Evolutionary conservation across 176 grass and related monocot species (phyloP).

Genomic region (Alloteropsis semialata): DNA sequence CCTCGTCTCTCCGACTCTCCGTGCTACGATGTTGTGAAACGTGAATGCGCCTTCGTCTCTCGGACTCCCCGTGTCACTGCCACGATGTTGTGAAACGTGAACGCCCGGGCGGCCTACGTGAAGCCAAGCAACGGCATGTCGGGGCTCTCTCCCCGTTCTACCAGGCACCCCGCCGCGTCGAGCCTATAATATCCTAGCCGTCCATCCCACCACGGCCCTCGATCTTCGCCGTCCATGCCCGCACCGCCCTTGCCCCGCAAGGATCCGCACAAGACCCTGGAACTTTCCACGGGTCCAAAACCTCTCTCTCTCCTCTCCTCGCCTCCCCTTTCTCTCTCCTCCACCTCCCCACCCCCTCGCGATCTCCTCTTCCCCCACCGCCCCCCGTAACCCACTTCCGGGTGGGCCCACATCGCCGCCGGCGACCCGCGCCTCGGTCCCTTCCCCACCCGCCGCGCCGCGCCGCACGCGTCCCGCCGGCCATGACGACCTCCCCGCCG

Average conservation of each 20-base stretch:
- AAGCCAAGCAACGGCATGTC: not conserved
- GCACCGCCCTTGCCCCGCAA: slow-evolving; percentile 30
- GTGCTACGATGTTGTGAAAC: no score
- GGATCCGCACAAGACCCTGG: slow-evolving; percentile 34
- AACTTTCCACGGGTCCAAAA: slow-evolving; percentile 62
- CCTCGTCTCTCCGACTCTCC: no score
- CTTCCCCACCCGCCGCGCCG: not conserved
- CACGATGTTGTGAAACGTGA: no score
- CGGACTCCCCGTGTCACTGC: no score
- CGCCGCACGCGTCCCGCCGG: not conserved
- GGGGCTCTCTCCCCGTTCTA: not conserved
- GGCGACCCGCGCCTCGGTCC: not conserved
- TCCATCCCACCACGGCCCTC: not conserved
- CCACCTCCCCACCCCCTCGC: slow-evolving; percentile 31
- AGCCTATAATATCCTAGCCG: slow-evolving; percentile 21
- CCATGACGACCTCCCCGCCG: slow-evolving; percentile 58
- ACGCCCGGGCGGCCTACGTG: not conserved
- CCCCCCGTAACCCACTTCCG: slow-evolving; percentile 29
- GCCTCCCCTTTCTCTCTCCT: slow-evolving; percentile 22
- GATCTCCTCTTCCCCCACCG: slow-evolving; percentile 41
- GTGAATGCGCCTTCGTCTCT: no score
- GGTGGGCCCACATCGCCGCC: slow-evolving; percentile 51
- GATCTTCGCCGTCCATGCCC: slow-evolving; percentile 14
- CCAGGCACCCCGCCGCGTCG: not conserved
- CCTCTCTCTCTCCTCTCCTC: slow-evolving; percentile 19